Evolutionary conservation across 768 basidiomycete species (phyloP), one percentile per base, ranked within the genome.

Genomic region (Leucosporidium yakuticum): DNA sequence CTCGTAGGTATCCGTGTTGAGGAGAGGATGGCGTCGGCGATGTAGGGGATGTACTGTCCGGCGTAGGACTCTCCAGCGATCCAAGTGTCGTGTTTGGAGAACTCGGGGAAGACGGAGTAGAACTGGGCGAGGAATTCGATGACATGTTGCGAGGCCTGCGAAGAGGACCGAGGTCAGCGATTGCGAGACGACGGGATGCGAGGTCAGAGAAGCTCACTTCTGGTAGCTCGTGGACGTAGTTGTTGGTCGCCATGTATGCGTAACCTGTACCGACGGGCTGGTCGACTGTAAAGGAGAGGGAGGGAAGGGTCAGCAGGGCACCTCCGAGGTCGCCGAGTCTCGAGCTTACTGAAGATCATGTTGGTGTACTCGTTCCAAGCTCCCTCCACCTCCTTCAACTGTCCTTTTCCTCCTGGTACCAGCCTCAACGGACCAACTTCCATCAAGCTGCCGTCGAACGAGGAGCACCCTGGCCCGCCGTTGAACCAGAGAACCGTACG

Each of bases 401-500:
- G 84, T 69, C 94, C 83, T 5, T 87, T 84, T 64, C 89, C 86
- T 21, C 85, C 81, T 62, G 85, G 84, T 74, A 91, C 88, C 79
- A 87, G 80, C 71, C 84, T 77, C 85, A 91, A 95, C 6, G 95
- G 94, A 0, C 95, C 95, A n/a, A 94, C 83, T 75, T 98, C 95
- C 91, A 98, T 94, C 88, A 98, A 88, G 23, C 93, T 83, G 31
- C 95, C 95, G 74, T 98, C 95, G 77, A 98, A 97, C 1, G 90
- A 92, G 0, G 93, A 96, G 78, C 96, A 98, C 34, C 96, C 53
- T 29, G 95, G 95, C 2, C 95, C 95, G 23, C 69, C 66, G 49
- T 73, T 73, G 64, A 69, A 71, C 96, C 96, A 99, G 75, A 98
- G 91, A 75, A 98, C 84, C 14, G 97, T 79, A 47, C 95, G 81